These are phyloP conservation scores for Mycena sp. DNA, from an alignment of 1,284 basidiomycete genomes.

Conservation along the genomic window DNA sequence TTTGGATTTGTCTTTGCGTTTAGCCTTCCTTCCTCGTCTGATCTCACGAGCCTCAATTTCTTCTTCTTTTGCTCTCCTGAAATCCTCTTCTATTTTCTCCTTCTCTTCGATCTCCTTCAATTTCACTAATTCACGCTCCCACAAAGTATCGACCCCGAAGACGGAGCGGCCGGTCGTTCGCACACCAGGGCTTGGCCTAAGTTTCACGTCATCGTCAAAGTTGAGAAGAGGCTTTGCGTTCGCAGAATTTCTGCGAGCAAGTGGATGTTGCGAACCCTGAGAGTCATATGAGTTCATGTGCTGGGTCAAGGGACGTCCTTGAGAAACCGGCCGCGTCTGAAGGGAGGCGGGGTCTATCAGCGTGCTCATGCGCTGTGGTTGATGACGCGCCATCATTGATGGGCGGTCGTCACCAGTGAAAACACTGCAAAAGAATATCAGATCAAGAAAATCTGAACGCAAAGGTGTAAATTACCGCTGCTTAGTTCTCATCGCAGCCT, in stretches of 20 bases:
- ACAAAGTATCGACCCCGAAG: slow-evolving; percentile 85
- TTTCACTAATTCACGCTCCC: slow-evolving; percentile 82
- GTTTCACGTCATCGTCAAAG: slow-evolving; percentile 60
- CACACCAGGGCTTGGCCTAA: slow-evolving; percentile 37
- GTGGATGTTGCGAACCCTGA: slow-evolving; percentile 42
- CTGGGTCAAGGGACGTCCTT: slow-evolving; percentile 42
- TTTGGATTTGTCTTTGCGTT: slow-evolving; percentile 46
- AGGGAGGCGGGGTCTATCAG: slow-evolving; percentile 77
- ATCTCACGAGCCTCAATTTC: slow-evolving; percentile 52
- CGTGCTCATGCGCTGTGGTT: slow-evolving; percentile 64
- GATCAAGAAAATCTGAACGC: slow-evolving; percentile 13
- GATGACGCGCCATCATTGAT: slow-evolving; percentile 82
- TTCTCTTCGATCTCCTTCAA: slow-evolving; percentile 74
- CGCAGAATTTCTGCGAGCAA: slow-evolving; percentile 58
- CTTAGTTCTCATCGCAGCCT: slow-evolving; percentile 77
- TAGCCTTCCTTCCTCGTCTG: slow-evolving; percentile 54
- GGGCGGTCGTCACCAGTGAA: slow-evolving; percentile 82
- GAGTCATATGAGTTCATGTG: slow-evolving; percentile 54
- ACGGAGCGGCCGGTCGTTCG: slow-evolving; percentile 67
- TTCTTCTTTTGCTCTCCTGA: slow-evolving; percentile 52
- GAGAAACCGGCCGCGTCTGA: slow-evolving; percentile 48
- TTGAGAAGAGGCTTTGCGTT: slow-evolving; percentile 67
- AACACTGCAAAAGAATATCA: slow-evolving; percentile 56
- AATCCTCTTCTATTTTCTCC: slow-evolving; percentile 65
- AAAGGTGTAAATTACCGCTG: slow-evolving; percentile 62